Evolutionary conservation across 352 stramenopile species (phyloP).

Genomic region (Phytophthora macrochlamydospora): DNA sequence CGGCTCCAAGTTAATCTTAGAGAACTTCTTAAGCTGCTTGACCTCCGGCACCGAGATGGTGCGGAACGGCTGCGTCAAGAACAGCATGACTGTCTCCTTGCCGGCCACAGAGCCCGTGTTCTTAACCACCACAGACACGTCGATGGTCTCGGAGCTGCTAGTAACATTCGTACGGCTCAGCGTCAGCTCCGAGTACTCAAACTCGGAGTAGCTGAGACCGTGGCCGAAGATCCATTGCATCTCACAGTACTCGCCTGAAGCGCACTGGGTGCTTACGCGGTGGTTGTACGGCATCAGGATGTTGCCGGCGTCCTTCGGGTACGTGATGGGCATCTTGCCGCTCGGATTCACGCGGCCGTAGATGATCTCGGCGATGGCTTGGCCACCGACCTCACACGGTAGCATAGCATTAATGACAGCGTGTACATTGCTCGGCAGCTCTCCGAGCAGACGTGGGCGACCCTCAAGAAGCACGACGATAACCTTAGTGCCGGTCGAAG

Average conservation of each 20-base stretch:
- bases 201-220: constrained; percentile 71
- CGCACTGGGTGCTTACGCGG: constrained; percentile 53
- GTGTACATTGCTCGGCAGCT: constrained; percentile 53
- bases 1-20: constrained; percentile 63
- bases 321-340: constrained; percentile 83
- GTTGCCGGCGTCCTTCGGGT: constrained; percentile 64
- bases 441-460: constrained; percentile 71
- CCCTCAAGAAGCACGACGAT: constrained; percentile 80
- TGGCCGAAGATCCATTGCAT: constrained; percentile 70
- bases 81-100: constrained; percentile 79
- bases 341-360: constrained; percentile 85
- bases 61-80: constrained; percentile 70
- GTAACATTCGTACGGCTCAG: constrained; percentile 39
- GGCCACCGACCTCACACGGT: constrained; percentile 71
- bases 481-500: constrained; percentile 67
- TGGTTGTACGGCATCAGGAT: constrained; percentile 78
- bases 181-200: constrained; percentile 52
- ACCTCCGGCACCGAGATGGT: constrained; percentile 67
- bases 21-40: constrained; percentile 83
- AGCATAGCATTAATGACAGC: constrained; percentile 83
- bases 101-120: constrained; percentile 61
- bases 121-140: constrained; percentile 62
- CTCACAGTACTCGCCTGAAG: constrained; percentile 42
- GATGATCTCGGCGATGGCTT: constrained; percentile 85
- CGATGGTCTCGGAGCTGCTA: constrained; percentile 35